A percentile compares a stretch with the other conserved stretches of the same genome.
Conservation (phyloP, 495 filamentous ascomycete genomes). For the Annulohypoxylon moriforme region DNA sequence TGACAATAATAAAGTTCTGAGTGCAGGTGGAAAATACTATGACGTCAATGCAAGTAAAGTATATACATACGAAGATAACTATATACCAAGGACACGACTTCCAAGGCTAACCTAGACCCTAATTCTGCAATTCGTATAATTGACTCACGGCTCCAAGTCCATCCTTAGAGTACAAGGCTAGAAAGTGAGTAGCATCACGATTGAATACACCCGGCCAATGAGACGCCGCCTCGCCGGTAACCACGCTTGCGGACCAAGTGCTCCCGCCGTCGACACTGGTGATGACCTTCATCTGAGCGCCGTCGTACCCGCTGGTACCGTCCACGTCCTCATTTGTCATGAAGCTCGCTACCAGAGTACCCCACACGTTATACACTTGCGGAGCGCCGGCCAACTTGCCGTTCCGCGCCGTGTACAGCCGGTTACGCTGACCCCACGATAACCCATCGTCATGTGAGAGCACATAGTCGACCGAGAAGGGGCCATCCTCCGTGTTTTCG, state of each 20-base stretch:
- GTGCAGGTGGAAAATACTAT: too few relatives aligned
- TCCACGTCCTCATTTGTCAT: constrained; percentile 69
- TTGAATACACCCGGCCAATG: constrained; percentile 60
- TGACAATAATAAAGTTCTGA: too few relatives aligned
- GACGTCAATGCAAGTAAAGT: background rate
- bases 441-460: constrained; percentile 67
- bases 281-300: constrained; percentile 49
- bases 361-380: constrained; percentile 67
- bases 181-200: constrained; percentile 26
- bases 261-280: constrained; percentile 53
- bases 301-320: constrained; percentile 44
- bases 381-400: constrained; percentile 57
- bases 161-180: constrained; percentile 31
- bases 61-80: constrained; percentile 8
- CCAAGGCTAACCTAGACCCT: background rate
- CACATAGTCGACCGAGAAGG: constrained; percentile 63
- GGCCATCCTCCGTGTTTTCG: constrained; percentile 60
- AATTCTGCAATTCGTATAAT: constrained; percentile 26
- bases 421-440: constrained; percentile 64
- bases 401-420: constrained; percentile 60
- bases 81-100: background rate
- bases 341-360: constrained; percentile 67
- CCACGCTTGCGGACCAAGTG: constrained; percentile 53
- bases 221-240: constrained; percentile 47
- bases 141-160: constrained; percentile 27